A percentile compares a stretch with the other conserved stretches of the same genome.
phyloP scores from a whole-genome alignment of 73 alveolate genomes.

The Halteria grandinella region DNA sequence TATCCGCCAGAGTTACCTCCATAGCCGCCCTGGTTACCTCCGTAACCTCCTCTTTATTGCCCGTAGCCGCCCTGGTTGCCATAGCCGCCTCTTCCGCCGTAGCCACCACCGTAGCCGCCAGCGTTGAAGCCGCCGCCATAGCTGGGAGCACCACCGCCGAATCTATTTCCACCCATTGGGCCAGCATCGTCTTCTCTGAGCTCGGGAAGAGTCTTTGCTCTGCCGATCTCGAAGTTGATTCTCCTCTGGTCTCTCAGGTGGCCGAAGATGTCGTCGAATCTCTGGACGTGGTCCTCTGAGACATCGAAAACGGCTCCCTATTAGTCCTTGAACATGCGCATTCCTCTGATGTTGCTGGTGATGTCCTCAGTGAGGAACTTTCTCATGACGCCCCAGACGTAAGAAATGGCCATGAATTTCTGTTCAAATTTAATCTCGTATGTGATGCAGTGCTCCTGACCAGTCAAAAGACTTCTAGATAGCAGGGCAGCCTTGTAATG shows the following conservation, averaged over 20 bases:
- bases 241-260: constrained; percentile 28
- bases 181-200: constrained; percentile 26
- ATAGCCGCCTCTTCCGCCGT: constrained; percentile 11
- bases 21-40: constrained; percentile 27
- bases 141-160: too few species aligned
- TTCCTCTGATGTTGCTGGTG: constrained; percentile 12
- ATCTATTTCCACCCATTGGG: background rate
- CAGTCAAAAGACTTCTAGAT: constrained; percentile 47
- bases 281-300: constrained; percentile 27
- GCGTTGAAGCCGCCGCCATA: background rate
- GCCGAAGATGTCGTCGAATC: constrained; percentile 32
- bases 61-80: constrained; percentile 6
- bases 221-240: constrained; percentile 27
- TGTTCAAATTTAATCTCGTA: constrained; percentile 12
- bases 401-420: constrained; percentile 7
- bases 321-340: constrained; percentile 37
- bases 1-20: constrained; percentile 1
- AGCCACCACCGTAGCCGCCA: constrained; percentile 42
- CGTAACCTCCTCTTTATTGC: constrained; percentile 16
- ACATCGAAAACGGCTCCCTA: constrained; percentile 66
- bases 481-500: constrained; percentile 33
- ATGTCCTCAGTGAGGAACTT: constrained; percentile 9
- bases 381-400: constrained; percentile 42
- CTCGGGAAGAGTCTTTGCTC: constrained; percentile 62
- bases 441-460: constrained; percentile 59